Evolutionary conservation across 306 rosid species (phyloP).

Genomic region (Cajanus cajan): DNA sequence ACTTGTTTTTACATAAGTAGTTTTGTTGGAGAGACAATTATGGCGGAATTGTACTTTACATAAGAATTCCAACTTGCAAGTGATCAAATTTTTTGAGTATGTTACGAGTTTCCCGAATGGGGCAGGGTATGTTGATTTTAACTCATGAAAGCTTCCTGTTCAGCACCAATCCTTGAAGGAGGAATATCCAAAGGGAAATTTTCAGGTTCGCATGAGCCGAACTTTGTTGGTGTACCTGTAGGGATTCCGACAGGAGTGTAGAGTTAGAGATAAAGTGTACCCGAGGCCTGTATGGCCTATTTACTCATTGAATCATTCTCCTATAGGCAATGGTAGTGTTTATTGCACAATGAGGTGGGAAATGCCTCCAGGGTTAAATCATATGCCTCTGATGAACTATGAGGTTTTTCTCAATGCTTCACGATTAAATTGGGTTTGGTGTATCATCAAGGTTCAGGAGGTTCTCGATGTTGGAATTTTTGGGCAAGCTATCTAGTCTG

Average conservation of each 20-base stretch:
- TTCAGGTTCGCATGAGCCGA: neutral
- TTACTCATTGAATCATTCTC: neutral
- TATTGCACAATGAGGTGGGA: neutral
- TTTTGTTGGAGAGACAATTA: conserved; percentile 9
- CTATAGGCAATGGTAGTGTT: neutral
- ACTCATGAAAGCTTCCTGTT: neutral
- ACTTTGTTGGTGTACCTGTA: neutral
- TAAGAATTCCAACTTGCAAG: conserved; percentile 17
- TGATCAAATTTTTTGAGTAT: conserved; percentile 17
- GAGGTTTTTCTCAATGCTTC: neutral
- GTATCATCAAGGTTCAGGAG: neutral
- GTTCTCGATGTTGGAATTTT: neutral
- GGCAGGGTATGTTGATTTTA: neutral
- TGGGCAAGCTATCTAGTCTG: neutral
- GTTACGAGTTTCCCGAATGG: neutral
- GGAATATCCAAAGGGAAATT: neutral
- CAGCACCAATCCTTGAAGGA: neutral
- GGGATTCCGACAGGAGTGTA: neutral
- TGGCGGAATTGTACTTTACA: conserved; percentile 20
- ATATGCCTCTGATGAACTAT: neutral
- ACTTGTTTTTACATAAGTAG: conserved; percentile 4
- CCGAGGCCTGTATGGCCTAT: neutral
- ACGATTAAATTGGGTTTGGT: neutral
- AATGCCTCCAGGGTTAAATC: neutral
- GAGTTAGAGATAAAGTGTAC: neutral